Base-by-base conservation (phyloP, 2,329 filamentous ascomycete genomes). In the Colletotrichum salicis region DNA sequence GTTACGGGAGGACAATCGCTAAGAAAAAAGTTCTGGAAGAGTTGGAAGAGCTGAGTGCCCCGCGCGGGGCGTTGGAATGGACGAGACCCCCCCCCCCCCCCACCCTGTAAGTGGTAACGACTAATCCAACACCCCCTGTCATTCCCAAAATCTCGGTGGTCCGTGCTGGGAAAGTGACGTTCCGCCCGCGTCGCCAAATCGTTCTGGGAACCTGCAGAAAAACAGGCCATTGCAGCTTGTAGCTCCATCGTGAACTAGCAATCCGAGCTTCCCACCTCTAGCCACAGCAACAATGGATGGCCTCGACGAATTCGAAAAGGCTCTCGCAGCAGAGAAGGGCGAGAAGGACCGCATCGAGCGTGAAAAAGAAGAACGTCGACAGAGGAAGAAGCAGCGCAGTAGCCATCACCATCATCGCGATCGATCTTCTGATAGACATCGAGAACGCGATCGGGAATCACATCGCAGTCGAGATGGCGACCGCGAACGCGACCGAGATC, bases 261-360 rank as follows among this genome's bases (percentile, higher is more conserved):
- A 4, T 29, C 27, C 27, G 4, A 33, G 29, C 57, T 55, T 54
- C 56, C 19, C 19, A 37, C 24, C 56, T 57, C 31, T 54, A 33
- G 31, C 4, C 24, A 29, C 31, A 58, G 27, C 45, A 69, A 72
- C 22, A 31, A 89, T 88, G 87, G 85, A 87, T 74, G 83, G 86
- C n/a, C 82, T 89, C 11, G 88, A 88, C 60, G 93, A 95, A 70
- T 97, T 97, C 71, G 94, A 97, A 80, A 93, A 92, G 79, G 86
- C 91, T 31, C 86, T 97, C 13, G 92, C 91, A 1, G 88, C 91
- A 56, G 91, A 89, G 74, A 92, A 90, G 78, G 84, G 84, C 0
- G 82, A 85, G 58, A 85, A 88, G 66, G 86, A 89, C 55, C 82
- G 82, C 6, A 79, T 79, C 51, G 86, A 87, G 71, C 81, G 83